phyloP scores from a whole-genome alignment of 768 basidiomycete species.

The Rhizopogon vulgaris region DNA sequence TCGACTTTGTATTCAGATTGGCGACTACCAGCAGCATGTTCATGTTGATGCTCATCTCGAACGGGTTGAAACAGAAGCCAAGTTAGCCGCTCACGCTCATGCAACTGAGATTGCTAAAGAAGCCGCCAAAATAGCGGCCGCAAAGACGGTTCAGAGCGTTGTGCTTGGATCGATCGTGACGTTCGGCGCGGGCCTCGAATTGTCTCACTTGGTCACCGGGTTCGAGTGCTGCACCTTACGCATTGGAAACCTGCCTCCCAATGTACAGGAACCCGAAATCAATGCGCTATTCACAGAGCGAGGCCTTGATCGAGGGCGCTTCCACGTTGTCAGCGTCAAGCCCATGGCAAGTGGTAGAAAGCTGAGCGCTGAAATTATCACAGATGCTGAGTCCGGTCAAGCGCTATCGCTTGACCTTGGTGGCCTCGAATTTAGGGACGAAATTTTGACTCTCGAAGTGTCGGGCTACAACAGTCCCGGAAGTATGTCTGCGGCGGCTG shows the following conservation, averaged over 20 bases:
- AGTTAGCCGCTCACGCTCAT: neutral
- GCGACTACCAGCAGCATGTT: neutral
- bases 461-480: constrained; percentile 31
- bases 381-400: constrained; percentile 34
- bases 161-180: constrained; percentile 44
- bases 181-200: constrained; percentile 42
- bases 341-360: constrained; percentile 18
- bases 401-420: constrained; percentile 39
- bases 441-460: constrained; percentile 37
- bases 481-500: constrained; percentile 34
- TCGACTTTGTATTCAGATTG: neutral
- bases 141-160: constrained; percentile 34
- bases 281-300: constrained; percentile 37
- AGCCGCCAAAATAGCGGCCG: constrained; percentile 30
- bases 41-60: neutral
- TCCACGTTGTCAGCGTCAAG: constrained; percentile 30
- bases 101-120: constrained; percentile 3
- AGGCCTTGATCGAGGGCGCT: constrained; percentile 29
- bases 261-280: constrained; percentile 35
- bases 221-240: constrained; percentile 47
- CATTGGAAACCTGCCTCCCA: constrained; percentile 38
- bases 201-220: constrained; percentile 39
- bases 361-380: constrained; percentile 38
- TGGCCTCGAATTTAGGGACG: constrained; percentile 41
- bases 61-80: neutral